Evolutionary conservation across 1,284 basidiomycete genomes (phyloP).

Genomic region (Pterula multifida): DNA sequence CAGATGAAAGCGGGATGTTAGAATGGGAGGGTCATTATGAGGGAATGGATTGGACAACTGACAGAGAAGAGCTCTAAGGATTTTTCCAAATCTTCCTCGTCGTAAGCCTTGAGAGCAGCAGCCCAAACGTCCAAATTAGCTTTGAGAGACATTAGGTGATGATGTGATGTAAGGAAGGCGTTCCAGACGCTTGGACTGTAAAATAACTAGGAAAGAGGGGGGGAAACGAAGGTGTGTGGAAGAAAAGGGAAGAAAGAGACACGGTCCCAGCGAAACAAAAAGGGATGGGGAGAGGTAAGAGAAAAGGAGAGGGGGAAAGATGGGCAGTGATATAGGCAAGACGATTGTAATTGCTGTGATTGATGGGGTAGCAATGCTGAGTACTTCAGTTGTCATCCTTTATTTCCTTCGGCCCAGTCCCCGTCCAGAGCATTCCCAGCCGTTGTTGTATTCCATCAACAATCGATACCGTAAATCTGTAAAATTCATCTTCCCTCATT

Average conservation of each 20-base stretch:
- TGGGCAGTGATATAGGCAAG: neutral
- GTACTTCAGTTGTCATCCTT: neutral
- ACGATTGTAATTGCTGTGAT: conserved; percentile 1
- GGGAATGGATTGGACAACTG: conserved; percentile 15
- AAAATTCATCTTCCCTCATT: too few relatives aligned
- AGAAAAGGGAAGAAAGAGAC: conserved; percentile 13
- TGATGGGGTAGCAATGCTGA: neutral
- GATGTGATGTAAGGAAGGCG: conserved; percentile 15
- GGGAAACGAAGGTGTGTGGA: conserved; percentile 14
- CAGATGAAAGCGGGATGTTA: conserved; percentile 3
- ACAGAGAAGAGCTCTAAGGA: conserved; percentile 69
- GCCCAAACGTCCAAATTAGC: conserved; percentile 38
- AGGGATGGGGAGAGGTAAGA: neutral
- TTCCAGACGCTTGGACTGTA: conserved; percentile 30
- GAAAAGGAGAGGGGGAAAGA: neutral
- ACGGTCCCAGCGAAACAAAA: neutral
- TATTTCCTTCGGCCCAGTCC: neutral
- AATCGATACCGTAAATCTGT: too few relatives aligned
- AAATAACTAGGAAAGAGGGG: conserved; percentile 12
- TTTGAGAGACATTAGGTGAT: conserved; percentile 4
- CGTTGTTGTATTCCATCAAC: neutral
- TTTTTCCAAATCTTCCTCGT: conserved; percentile 67
- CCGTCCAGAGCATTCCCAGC: neutral
- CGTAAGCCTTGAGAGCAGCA: conserved; percentile 75
- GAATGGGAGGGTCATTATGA: conserved; percentile 5